Base-by-base conservation (phyloP, 2,329 filamentous ascomycete species). In the Byssochlamys sp. region DNA sequence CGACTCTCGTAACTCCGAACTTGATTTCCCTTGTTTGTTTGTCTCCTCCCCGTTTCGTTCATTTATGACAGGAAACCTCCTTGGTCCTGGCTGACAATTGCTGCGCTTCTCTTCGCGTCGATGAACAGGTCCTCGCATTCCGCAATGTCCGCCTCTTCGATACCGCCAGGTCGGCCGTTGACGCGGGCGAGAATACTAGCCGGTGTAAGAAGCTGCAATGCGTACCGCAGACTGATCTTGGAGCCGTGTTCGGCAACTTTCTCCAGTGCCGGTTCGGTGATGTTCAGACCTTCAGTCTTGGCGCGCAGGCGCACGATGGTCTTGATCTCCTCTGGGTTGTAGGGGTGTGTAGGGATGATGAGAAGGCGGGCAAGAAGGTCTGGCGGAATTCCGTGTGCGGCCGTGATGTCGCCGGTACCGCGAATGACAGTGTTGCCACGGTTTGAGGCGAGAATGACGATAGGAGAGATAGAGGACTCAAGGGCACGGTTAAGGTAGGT, bases 401-500 rank as follows among this genome's bases (percentile, higher is more conserved):
- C 90, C 66, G 88, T 81, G 69, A 94, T 81, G 66, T 79, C 75
- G 72, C 89, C 84, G 57, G 89, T 92, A 69, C 92, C 92, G 66
- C 91, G 89, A 70, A 99, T 94, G 63, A 90, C 89, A 63, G 90
- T 92, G 80, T 91, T 87, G 73, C 94, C 94, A 68, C 94, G 88
- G 79, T 99, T 99, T 49, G 94, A 97, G 59, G 94, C 94, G 60
- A 99, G 86, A 64, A 99, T 94, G 60, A 99, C 94, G 69, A 99
- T 96, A 58, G 94, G 94, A 1, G 92, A 92, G 69, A 99, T 95
- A 64, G 86, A 84, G 57, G 90, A 91, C 80, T 99, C 94, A 65
- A 99, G 83, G n/a, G 94, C 94, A 70, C 91, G 89, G 81, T 97
- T 97, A 69, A 99, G 86, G 77, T 96, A 99, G 65, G 94, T 97